Evolutionary conservation across 1,139 yeast species (phyloP), one percentile per base, ranked within the genome.

Genomic region (Yamadazyma buinensis): DNA sequence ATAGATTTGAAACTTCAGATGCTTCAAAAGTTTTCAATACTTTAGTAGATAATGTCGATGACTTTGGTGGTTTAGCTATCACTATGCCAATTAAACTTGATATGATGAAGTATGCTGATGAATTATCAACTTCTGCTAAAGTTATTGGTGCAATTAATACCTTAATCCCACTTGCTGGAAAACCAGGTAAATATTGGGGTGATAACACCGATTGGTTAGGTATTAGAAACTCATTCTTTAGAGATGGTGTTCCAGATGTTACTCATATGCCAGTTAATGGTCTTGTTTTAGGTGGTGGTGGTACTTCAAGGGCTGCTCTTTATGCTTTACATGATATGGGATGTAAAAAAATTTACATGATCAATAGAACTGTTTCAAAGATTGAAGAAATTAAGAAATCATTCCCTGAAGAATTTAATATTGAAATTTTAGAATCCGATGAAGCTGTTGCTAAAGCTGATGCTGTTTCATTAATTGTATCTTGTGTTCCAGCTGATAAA

Each of bases 141-240:
- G 52, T 60, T 11, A 85, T 92, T 49, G 97, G 98, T 30, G 97
- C 98, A 15, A 90, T 94, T 36, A 94, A 94, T 62, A 94, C 99
- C 0, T 74, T 92, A 34, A 69, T 75, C 28, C 84, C 84, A 21
- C 31, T 56, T 12, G 54, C 61, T 20, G 76, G 70, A 2, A 54
- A 72, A 29, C 49, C 49, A 25, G 81, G 79, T 10, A 67, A 70
- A 43, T 73, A 82, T 36, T 59, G 64, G 37, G 98, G 97, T 41
- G 94, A 86, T 49, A 94, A 94, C 62, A 94, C 99, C 30, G 99
- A 94, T 59, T 92, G 96, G 95, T 64, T 80, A 36, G 99, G 98
- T 15, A 84, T 94, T 47, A 71, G 69, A 31, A 74, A 82, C 44
- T 77, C 95, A 1, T 78, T 87, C 48, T 54, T 64, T 28, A 60